These are phyloP conservation scores for Annulohypoxylon bovei DNA, from an alignment of 495 filamentous ascomycete species.

Conservation along the genomic window DNA sequence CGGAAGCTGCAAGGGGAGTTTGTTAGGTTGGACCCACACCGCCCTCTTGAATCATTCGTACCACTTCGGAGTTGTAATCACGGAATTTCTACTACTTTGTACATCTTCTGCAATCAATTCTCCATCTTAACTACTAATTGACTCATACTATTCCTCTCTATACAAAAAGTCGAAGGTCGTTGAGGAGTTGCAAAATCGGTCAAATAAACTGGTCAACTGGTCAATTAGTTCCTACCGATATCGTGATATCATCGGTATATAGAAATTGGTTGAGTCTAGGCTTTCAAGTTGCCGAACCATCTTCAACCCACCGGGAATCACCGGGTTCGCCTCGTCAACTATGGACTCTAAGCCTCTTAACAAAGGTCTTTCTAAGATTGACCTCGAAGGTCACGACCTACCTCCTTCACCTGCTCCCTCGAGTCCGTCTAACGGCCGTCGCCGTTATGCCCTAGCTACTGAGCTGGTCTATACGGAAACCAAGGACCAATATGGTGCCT, in stretches of 20 bases:
- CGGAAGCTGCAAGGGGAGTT: constrained; percentile 39
- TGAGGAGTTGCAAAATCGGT: neutral
- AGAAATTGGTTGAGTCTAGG: constrained; percentile 13
- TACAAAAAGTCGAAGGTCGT: neutral
- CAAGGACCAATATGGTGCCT: constrained; percentile 94
- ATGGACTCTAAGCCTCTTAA: constrained; percentile 55
- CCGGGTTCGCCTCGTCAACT: constrained; percentile 23
- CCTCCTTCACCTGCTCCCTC: constrained; percentile 96
- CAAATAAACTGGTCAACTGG: constrained; percentile 10
- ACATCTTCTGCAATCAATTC: constrained; percentile 13
- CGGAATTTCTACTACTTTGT: constrained; percentile 30
- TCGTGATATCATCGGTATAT: neutral
- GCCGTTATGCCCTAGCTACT: constrained; percentile 88
- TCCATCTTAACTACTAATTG: constrained; percentile 4
- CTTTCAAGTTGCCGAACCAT: constrained; percentile 2
- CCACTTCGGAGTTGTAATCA: constrained; percentile 40
- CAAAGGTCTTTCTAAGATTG: constrained; percentile 78
- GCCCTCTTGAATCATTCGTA: constrained; percentile 29
- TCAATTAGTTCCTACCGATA: constrained; percentile 13
- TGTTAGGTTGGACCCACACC: constrained; percentile 22
- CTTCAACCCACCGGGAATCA: constrained; percentile 6
- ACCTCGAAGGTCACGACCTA: constrained; percentile 88
- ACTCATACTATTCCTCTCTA: constrained; percentile 10
- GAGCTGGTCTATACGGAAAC: constrained; percentile 96
- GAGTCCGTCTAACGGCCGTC: constrained; percentile 81